Conservation (phyloP, 2,329 filamentous ascomycete genomes). For the Myrmaecium sp. region DNA sequence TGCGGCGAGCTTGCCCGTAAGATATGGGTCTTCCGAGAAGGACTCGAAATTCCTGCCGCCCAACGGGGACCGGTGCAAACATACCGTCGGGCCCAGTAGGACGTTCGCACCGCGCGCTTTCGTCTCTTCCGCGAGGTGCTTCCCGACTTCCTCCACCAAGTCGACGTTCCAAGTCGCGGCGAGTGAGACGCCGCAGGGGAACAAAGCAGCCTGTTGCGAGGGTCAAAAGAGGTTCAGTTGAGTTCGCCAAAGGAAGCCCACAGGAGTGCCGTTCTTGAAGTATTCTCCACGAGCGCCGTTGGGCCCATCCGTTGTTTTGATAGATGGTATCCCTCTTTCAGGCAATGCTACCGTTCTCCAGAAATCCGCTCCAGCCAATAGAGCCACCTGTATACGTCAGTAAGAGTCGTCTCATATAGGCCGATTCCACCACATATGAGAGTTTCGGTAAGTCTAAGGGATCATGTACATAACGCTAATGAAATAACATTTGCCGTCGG, state of each 20-base stretch:
- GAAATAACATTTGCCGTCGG: no score
- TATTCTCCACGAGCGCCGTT: constrained; percentile 54
- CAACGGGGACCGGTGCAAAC: constrained; percentile 65
- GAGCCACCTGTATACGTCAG: constrained; percentile 13
- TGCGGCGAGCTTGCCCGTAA: constrained; percentile 57
- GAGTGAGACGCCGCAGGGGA: constrained; percentile 63
- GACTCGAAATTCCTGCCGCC: constrained; percentile 81
- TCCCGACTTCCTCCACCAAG: constrained; percentile 51
- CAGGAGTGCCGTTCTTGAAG: constrained; percentile 36
- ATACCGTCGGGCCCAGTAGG: constrained; percentile 60
- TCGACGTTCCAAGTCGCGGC: constrained; percentile 65
- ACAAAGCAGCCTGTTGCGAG: constrained; percentile 46
- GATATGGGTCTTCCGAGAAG: constrained; percentile 65
- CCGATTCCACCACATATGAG: no score
- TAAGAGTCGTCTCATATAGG: no score
- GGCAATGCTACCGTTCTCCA: constrained; percentile 51
- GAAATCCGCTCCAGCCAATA: constrained; percentile 41
- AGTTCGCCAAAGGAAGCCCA: constrained; percentile 8
- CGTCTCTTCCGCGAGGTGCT: constrained; percentile 52
- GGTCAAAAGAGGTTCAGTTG: no score
- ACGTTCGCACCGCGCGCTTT: constrained; percentile 59
- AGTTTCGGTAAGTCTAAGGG: no score
- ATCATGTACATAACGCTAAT: no score
- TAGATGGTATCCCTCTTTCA: constrained; percentile 42
- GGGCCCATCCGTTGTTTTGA: constrained; percentile 51